Base-by-base conservation (phyloP, 495 filamentous ascomycete genomes). In the Pseudevernia furfuracea region DNA sequence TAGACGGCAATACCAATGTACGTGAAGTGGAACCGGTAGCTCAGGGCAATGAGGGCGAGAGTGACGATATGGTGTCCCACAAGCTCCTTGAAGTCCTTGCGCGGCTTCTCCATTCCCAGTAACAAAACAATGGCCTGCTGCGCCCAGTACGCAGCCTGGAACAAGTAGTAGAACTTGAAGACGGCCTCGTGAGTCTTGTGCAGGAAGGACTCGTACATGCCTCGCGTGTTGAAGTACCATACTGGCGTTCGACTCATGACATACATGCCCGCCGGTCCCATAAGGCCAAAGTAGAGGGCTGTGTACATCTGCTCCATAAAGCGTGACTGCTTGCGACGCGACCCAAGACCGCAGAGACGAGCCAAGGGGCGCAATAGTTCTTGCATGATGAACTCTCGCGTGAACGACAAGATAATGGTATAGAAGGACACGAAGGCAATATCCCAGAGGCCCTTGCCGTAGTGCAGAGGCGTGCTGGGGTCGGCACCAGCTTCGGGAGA, bases 241-340 rank as follows among this genome's bases (percentile, higher is more conserved):
- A 98, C 84, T 15, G 91, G 87, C 11, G 91, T 90, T 36, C 84
- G 81, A 67, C 80, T 87, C 95, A 98, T 97, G 64, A 97, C 90
- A 69, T 89, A 98, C 73, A 97, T 75, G 52, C 94, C 94, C 55
- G 84, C 85, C 1, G 95, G 94, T 9, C 91, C 91, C 62, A 96
- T 85, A 60, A 96, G 70, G 14, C 76, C 84, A 71, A 97, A 97
- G 79, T 98, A 98, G 38, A 97, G 80, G n/a, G 91, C 94, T 3
- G 93, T 97, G 78, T 98, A 98, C 68, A 89, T 83, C 76, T 98
- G 94, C 75, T 98, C 94, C 90, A 97, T 95, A 80, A 96, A 97
- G n/a, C 94, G 87, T 12, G 89, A 82, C 60, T 92, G 90, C 78
- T 97, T 98, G n/a, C n/a, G n/a, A n/a, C n/a, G n/a, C n/a, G n/a